These are phyloP conservation scores for Stenogyne calaminthoides DNA, from an alignment of 305 asterid genomes.

Conservation along the genomic window DNA sequence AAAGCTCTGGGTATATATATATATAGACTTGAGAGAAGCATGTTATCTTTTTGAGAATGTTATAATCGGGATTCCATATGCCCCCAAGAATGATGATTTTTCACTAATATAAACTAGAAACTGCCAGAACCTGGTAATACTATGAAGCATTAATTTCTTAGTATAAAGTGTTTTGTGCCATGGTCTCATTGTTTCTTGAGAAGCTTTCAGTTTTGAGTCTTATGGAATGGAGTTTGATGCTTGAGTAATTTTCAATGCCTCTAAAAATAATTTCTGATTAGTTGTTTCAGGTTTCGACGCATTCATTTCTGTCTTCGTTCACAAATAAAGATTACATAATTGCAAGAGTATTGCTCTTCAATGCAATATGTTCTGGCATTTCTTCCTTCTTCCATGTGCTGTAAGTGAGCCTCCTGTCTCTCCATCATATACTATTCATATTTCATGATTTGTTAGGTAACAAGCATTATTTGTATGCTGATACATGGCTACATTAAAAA, in stretches of 20 bases:
- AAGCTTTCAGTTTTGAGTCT: not conserved
- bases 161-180: no score
- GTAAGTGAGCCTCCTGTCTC: constrained; percentile 14
- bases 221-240: not conserved
- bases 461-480: not conserved
- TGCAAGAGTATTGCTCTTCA: not conserved
- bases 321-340: not conserved
- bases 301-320: constrained; percentile 1
- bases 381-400: constrained; percentile 5
- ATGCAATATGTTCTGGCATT: not conserved
- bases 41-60: not conserved
- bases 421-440: not conserved
- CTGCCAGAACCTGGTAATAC: not conserved
- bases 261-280: not conserved
- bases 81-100: not conserved
- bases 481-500: not conserved
- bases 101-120: not conserved
- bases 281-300: not conserved
- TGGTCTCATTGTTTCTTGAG: not conserved
- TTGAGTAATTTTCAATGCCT: not conserved
- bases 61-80: not conserved
- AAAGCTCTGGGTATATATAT: not conserved
- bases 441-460: not conserved
- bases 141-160: not conserved
- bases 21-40: not conserved